Evolutionary conservation across 2,329 filamentous ascomycete genomes (phyloP).

Genomic region (Hypoxylon rubiginosum): DNA sequence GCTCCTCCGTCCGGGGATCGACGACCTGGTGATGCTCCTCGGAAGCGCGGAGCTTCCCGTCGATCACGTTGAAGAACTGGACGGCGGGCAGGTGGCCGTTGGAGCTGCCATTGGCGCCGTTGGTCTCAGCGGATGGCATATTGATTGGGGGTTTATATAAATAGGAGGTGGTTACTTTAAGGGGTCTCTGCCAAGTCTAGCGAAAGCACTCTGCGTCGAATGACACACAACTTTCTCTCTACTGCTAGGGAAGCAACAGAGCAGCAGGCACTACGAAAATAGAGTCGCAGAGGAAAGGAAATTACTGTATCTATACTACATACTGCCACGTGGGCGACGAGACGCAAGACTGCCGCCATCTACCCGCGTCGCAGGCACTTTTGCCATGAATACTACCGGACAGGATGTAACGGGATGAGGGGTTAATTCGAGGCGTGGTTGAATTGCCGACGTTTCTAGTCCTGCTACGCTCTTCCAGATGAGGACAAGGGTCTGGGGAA

Average conservation of each 20-base stretch:
- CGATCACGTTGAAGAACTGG: slow-evolving; percentile 61
- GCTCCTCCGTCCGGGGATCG: slow-evolving; percentile 61
- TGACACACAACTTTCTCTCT: slow-evolving; percentile 7
- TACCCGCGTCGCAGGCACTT: slow-evolving; percentile 22
- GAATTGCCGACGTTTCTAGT: slow-evolving; percentile 36
- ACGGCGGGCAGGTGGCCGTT: slow-evolving; percentile 37
- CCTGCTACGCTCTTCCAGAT: slow-evolving; percentile 32
- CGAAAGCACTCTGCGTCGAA: slow-evolving; percentile 9
- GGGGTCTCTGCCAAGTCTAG: slow-evolving; percentile 14
- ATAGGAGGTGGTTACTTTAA: too few species aligned
- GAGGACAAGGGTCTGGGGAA: slow-evolving; percentile 34
- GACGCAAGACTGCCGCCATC: slow-evolving; percentile 11
- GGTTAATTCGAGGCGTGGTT: slow-evolving; percentile 26
- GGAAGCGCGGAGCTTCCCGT: slow-evolving; percentile 56
- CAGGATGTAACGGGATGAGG: slow-evolving; percentile 31
- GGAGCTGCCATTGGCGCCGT: slow-evolving; percentile 30
- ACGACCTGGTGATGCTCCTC: slow-evolving; percentile 54
- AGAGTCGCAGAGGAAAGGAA: slow-evolving; percentile 2
- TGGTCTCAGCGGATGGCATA: slow-evolving; percentile 33
- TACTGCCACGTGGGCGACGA: slow-evolving; percentile 32
- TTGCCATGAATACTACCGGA: slow-evolving; percentile 37
- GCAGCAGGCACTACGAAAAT: slow-evolving; percentile 3
- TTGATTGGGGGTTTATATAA: slow-evolving; percentile 22
- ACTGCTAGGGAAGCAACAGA: slow-evolving; percentile 20
- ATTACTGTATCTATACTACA: slow-evolving; percentile 30